Evolutionary conservation across 306 rosid genomes (phyloP), one percentile per base, ranked within the genome.

Genomic region (Casuarina glauca): DNA sequence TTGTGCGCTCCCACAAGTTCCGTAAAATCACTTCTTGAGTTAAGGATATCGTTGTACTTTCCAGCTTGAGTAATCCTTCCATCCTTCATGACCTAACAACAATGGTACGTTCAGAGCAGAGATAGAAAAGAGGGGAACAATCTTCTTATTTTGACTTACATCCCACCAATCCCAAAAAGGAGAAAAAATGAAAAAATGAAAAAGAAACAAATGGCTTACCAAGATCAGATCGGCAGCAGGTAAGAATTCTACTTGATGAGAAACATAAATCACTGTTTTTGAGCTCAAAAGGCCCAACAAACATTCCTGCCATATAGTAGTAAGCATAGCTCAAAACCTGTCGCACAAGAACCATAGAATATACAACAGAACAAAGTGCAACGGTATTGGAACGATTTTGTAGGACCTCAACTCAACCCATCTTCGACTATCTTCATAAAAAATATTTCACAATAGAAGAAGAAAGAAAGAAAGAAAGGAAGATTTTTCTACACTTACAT

Each of bases 201-300:
- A 1, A 5, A 64, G 39, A 11, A 36, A 17, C 38, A 39, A 71
- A 77, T 35, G 44, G 39, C 96, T 84, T 68, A 91, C 96, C 90
- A 90, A 84, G 70, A 94, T 90, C 77, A 90, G 84, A 82, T 91
- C 97, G 69, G 98, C 96, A 44, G 90, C 85, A 50, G 97, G 94
- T 80, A 94, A 86, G 87, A 91, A 94, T 72, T 93, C 98, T 26
- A 93, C 89, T 86, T 90, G 98, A 88, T 94, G 97, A 72, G 98
- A 87, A 9, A 94, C 87, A 81, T 89, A 94, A 52, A 94, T 76
- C 75, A 94, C 96, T 64, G 89, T 90, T 84, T 94, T 94, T 67
- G 94, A 85, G 74, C 86, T 83, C 77, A 91, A 79, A 76, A 87
- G 85, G 48, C 91, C 97, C 53, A 94, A 90, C 80, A 94, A 82